Evolutionary conservation across 2,329 filamentous ascomycete genomes (phyloP).

Genomic region (Grosmannia penicillata): DNA sequence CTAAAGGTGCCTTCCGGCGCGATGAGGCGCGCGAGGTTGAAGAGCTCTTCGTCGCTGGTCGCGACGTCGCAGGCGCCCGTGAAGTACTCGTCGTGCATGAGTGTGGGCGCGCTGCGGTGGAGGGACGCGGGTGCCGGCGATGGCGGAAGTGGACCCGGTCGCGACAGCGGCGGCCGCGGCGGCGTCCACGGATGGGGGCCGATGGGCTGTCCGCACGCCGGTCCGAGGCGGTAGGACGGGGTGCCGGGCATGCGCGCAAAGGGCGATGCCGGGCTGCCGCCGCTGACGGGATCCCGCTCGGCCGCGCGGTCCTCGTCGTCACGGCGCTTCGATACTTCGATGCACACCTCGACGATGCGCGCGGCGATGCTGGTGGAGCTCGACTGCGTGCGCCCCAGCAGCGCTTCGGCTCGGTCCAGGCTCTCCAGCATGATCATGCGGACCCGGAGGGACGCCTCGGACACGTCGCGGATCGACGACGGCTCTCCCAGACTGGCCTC

Average conservation of each 20-base stretch:
- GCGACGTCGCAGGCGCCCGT: not conserved
- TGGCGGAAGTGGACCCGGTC: too few species aligned
- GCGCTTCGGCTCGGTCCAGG: constrained; percentile 6
- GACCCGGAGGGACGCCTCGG: constrained; percentile 4
- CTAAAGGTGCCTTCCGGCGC: constrained; percentile 5
- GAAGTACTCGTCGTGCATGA: constrained; percentile 9
- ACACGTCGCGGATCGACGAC: constrained; percentile 1
- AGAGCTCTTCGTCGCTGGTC: not conserved
- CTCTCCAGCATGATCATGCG: constrained; percentile 7
- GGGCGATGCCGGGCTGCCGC: too few species aligned
- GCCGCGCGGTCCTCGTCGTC: too few species aligned
- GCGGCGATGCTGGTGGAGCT: constrained; percentile 2
- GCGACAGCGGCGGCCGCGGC: not conserved
- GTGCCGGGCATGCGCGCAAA: too few species aligned
- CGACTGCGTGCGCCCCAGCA: constrained; percentile 1
- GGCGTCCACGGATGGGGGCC: not conserved
- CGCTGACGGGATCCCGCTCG: too few species aligned
- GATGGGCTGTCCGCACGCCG: too few species aligned
- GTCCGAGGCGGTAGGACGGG: too few species aligned
- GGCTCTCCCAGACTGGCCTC: not conserved
- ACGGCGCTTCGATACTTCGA: constrained; percentile 3
- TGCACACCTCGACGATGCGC: constrained; percentile 6
- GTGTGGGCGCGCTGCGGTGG: not conserved
- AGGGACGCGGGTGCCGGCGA: not conserved
- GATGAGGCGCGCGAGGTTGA: constrained; percentile 6